Evolutionary conservation across 441 rosid species (phyloP), one percentile per base, ranked within the genome.

Genomic region (Raphanus hybrid): DNA sequence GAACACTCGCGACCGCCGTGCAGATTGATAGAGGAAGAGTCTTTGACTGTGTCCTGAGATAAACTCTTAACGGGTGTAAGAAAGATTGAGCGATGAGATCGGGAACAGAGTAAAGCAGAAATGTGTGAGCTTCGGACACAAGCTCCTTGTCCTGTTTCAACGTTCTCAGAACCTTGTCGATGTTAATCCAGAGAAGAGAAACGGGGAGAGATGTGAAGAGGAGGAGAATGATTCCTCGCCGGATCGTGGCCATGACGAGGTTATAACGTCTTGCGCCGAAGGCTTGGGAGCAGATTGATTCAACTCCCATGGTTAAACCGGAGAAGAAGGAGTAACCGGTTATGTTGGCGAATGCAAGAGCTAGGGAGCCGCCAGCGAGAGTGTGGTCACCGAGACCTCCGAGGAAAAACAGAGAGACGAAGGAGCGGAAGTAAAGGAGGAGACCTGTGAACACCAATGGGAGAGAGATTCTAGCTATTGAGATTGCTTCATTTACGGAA

Each of bases 231-330:
- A 91, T 75, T 1, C 94, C 87, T 77, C 93, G 75, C 78, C 88
- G 97, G 76, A 94, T 75, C 37, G 92, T 84, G 11, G 85, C 80
- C 16, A 89, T 88, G 1, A 92, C 88, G 67, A 91, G 83, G 57
- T 41, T 75, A 55, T 86, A 85, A 2, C 78, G 89, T 71, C 76
- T 81, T 27, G 99, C 99, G 3, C 99, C 99, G 18, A 86, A 87
- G 18, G 98, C 96, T 77, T 94, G 99, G 0, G 96, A 92, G 73
- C 99, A 94, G 23, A 92, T 89, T 5, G 98, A 89, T 67, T 94
- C 99, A 90, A 92, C 93, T 1, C 98, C 99, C 90, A 87, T 89
- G 69, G 96, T 91, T 0, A 94, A 88, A 23, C 99, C 99, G 3
- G 97, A 91, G 65, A 92, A 90, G 74, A 94, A 67, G 29, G 99